Base-by-base conservation (phyloP, 495 filamentous ascomycete species). In the Penicillium alfredii region DNA sequence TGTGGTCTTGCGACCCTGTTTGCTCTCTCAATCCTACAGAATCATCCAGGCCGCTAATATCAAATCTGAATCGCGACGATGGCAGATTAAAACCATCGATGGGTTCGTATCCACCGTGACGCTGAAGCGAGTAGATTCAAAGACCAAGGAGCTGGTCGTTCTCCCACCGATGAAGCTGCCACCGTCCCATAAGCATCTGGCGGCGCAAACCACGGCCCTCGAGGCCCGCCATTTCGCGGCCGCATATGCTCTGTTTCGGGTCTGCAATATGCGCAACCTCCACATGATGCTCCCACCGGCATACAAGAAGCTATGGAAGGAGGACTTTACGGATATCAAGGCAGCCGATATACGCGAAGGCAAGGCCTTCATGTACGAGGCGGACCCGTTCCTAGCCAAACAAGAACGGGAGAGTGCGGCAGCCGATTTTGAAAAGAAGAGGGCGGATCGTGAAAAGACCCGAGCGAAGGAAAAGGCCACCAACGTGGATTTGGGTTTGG, bases 191-290 rank as follows among this genome's bases (percentile, higher is more conserved):
- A 79, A 81, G 47, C 70, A 88, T 21, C 64, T 87, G 25, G 74
- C 81, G 8, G 55, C 65, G 6, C 81, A 83, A 55, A 71, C 81
- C 10, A 89, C 83, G 1, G 75, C 86, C 7, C 64, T 97, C 13
- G 93, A 98, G 61, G 92, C 93, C 24, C 79, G 82, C 41, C 88
- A 98, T 66, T 89, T 92, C 43, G 87, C 86, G 9, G 92, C 93
- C 2, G 84, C 89, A 1, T 97, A 86, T 63, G 82, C 82, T 1
- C 72, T 98, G 3, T 95, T 87, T 57, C 78, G 92, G 23, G 84
- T 97, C 1, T 87, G 84, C 62, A 94, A 81, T 52, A 93, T 90
- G 84, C 83, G 82, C 47, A 98, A 95, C 45, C 72, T 94, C 24
- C 86, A 94, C 50, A 87, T 93, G 71, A 87, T 85, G 70, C 66